Evolutionary conservation across 768 basidiomycete species (phyloP), one percentile per base, ranked within the genome.

Genomic region (Roridomyces roridus): DNA sequence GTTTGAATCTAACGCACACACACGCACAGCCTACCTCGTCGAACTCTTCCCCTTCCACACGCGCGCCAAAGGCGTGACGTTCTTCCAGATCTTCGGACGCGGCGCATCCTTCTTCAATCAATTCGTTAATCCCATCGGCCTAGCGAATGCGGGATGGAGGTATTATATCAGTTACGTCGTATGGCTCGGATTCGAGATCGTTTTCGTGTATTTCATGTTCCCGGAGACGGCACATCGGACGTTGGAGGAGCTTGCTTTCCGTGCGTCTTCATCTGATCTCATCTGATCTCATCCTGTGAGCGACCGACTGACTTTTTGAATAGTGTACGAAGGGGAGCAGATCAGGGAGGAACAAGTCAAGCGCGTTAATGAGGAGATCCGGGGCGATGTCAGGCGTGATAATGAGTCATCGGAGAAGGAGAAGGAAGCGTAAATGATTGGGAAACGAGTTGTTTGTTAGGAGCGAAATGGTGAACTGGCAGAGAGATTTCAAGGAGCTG

Each of bases 1-100:
- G n/a, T n/a, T n/a, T n/a, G n/a, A n/a, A n/a, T n/a, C n/a, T n/a
- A n/a, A n/a, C n/a, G n/a, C n/a, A n/a, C n/a, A n/a, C n/a, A n/a
- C n/a, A n/a, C n/a, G n/a, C n/a, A n/a, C 60, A 85, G 85, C 85
- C 6, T 86, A 77, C 77, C 69, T 87, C 57, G 85, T 87, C n/a
- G 87, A 88, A 63, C 66, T 88, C 28, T 87, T 88, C 76, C 86
- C 87, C 0, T 88, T 77, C 72, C 80, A 84, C 58, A 78, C 79
- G 25, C 84, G 87, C 53, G 80, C 86, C 2, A 82, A 80, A 67
- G 87, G 87, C 35, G 79, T 88, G 48, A 72, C 85, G 5, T 65
- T 87, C 15, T 87, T 84, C 74, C 84, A 87, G 60, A 83, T 78
- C 75, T 84, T 80, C 68, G 73, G 78, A 41, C 80, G 85, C 12